Evolutionary conservation across 306 rosid genomes (phyloP).

Genomic region (Luffa acutangula): DNA sequence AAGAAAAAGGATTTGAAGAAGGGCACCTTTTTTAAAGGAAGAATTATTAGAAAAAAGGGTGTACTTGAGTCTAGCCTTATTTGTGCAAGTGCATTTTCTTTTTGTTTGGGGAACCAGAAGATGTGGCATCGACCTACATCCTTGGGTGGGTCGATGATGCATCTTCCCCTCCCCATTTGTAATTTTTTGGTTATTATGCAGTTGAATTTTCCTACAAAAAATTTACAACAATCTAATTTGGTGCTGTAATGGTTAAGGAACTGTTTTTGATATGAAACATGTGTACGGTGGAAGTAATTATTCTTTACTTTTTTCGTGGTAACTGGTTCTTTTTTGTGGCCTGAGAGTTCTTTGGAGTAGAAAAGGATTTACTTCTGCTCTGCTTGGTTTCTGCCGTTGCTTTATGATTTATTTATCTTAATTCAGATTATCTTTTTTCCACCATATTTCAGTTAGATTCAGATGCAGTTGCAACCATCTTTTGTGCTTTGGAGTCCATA

Average conservation of each 20-base stretch:
- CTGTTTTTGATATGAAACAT: not conserved
- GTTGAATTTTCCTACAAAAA: not conserved
- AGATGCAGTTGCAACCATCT: conserved; percentile 55
- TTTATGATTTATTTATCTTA: not conserved
- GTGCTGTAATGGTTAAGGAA: not conserved
- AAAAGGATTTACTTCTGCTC: not conserved
- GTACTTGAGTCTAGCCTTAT: not conserved
- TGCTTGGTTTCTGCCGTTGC: not conserved
- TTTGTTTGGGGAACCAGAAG: not conserved
- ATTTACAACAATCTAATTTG: not conserved
- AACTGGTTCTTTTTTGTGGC: not conserved
- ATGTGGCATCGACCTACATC: not conserved
- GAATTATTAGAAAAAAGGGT: not conserved
- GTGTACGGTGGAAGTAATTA: not conserved
- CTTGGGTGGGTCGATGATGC: not conserved
- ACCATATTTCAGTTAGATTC: conserved; percentile 68
- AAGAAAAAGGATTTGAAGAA: not conserved
- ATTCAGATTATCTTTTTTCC: conserved; percentile 7
- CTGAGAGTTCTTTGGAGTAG: not conserved
- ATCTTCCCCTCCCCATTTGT: not conserved
- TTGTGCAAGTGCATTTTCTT: not conserved
- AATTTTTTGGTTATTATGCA: not conserved
- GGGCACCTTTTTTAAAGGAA: not conserved
- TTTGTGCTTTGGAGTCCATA: conserved; percentile 83
- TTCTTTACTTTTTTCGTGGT: not conserved